phyloP scores from a whole-genome alignment of 192 early-diverging fungal species.

The Coemansia sp. region DNA sequence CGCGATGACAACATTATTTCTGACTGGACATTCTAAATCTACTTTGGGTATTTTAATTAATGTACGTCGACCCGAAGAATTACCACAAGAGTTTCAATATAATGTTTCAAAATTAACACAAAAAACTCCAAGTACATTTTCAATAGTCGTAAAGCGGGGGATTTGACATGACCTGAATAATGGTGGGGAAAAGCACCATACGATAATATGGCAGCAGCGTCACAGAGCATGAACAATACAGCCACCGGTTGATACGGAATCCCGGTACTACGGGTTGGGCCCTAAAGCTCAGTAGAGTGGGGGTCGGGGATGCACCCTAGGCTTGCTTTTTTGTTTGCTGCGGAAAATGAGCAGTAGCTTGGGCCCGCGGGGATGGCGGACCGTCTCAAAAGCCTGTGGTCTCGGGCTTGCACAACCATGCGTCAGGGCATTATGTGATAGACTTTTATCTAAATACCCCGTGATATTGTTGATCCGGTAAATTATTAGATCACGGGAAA shows the following conservation, averaged over 20 bases:
- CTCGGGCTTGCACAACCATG: not conserved
- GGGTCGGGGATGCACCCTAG: not conserved
- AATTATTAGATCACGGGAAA: too few species aligned
- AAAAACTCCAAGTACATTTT: too few species aligned
- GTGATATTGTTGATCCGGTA: too few species aligned
- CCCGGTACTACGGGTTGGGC: not conserved
- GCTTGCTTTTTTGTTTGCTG: not conserved
- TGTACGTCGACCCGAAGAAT: not conserved
- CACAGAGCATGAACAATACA: too few species aligned
- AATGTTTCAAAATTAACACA: too few species aligned
- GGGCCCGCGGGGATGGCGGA: not conserved
- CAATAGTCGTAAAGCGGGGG: too few species aligned
- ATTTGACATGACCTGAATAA: too few species aligned
- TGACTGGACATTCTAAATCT: not conserved
- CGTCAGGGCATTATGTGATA: not conserved
- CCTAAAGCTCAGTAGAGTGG: not conserved
- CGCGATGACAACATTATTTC: slow-evolving; percentile 7
- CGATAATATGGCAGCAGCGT: too few species aligned
- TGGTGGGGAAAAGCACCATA: too few species aligned
- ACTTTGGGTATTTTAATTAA: not conserved
- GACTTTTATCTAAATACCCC: not conserved
- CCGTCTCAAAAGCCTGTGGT: too few species aligned
- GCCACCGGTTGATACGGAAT: too few species aligned
- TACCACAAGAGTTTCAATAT: not conserved
- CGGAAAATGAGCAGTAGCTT: not conserved